phyloP scores from a whole-genome alignment of 352 stramenopile species.

The Phytophthora hybrid region DNA sequence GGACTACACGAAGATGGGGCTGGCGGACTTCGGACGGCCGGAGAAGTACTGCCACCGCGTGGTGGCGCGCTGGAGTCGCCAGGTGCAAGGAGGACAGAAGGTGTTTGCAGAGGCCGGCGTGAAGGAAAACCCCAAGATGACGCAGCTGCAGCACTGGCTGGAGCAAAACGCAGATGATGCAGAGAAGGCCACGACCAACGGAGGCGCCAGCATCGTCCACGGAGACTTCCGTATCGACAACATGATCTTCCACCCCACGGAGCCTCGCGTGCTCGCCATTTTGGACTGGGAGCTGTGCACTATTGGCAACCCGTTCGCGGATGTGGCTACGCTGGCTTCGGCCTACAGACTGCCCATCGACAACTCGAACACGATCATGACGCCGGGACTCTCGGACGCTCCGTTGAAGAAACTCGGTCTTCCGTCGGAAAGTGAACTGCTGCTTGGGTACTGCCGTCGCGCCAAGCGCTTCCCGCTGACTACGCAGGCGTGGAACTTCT shows the following conservation, averaged over 20 bases:
- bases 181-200: slow-evolving; percentile 48
- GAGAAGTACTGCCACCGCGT: slow-evolving; percentile 82
- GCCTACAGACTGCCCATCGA: slow-evolving; percentile 57
- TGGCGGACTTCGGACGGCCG: slow-evolving; percentile 66
- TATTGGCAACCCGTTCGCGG: slow-evolving; percentile 84
- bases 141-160: slow-evolving; percentile 67
- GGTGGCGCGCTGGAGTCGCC: slow-evolving; percentile 74
- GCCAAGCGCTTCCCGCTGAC: slow-evolving; percentile 59
- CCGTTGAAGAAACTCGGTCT: slow-evolving; percentile 69
- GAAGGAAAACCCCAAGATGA: slow-evolving; percentile 67
- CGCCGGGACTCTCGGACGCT: slow-evolving; percentile 55
- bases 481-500: slow-evolving; percentile 77
- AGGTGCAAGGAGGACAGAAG: slow-evolving; percentile 60
- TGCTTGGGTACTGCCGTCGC: slow-evolving; percentile 70
- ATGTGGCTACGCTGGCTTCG: slow-evolving; percentile 77
- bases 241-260: slow-evolving; percentile 86
- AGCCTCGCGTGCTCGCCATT: slow-evolving; percentile 83
- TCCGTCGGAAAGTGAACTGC: slow-evolving; percentile 63
- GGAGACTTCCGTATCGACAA: slow-evolving; percentile 92
- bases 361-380: slow-evolving; percentile 59
- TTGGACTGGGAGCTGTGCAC: slow-evolving; percentile 92
- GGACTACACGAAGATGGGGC: slow-evolving; percentile 65
- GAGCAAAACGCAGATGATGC: slow-evolving; percentile 54
- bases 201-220: slow-evolving; percentile 70
- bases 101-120: slow-evolving; percentile 61